Evolutionary conservation across 768 basidiomycete species (phyloP), one percentile per base, ranked within the genome.

Genomic region (Tulasnella sp.): DNA sequence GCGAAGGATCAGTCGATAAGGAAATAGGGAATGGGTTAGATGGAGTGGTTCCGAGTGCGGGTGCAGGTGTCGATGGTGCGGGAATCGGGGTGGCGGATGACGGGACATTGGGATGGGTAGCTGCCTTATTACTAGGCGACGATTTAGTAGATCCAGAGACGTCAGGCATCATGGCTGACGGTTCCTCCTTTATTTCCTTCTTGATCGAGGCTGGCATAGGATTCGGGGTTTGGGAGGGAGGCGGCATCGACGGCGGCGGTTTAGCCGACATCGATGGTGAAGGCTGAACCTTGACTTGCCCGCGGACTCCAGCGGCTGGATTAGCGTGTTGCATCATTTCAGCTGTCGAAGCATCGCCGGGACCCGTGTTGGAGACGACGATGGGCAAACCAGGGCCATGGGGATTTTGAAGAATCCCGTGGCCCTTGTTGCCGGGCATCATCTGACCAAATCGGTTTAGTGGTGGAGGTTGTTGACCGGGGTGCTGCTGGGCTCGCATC

Each of bases 241-340:
- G 42, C 21, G 42, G 42, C 55, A 57, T 57, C 46, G 42, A 57
- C 15, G 42, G 42, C 12, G 55, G 14, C 6, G 55, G 29, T 57
- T 45, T 57, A 23, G 42, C 55, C n/a, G 42, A 23, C 5, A 57
- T 23, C 1, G 55, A 57, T 14, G 55, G 55, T 3, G 41, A 45
- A 19, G 55, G 55, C 9, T 57, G 23, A 32, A 45, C 55, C 42
- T 54, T 54, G 25, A 40, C 37, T 31, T 21, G 35, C 27, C 23
- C 37, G 6, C 55, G n/a, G n/a, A n/a, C 55, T 35, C 42, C 39
- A n/a, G 32, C 43, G 48, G n/a, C 53, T 32, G 27, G 15, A 19
- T 45, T 37, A 6, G 21, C 29, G n/a, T n/a, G n/a, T n/a, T 15
- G 21, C 3, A n/a, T 49, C 23, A 9, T 57, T 25, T 34, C 25